phyloP scores from a whole-genome alignment of 306 rosid species.

The Castanospermum australe region DNA sequence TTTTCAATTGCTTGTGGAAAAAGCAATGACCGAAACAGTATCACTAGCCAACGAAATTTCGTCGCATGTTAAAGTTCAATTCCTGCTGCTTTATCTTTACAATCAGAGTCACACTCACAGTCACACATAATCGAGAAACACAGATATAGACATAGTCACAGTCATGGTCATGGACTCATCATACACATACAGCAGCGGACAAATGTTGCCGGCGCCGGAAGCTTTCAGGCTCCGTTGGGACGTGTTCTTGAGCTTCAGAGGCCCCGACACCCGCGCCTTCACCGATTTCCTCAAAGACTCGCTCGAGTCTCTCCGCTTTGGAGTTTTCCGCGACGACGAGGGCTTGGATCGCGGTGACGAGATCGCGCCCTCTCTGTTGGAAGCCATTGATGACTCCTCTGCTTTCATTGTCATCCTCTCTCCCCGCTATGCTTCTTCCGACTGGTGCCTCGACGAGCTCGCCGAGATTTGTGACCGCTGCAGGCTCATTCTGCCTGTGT shows the following conservation, averaged over 20 bases:
- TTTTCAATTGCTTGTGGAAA: no score
- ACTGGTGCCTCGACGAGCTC: constrained; percentile 48
- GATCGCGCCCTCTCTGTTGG: constrained; percentile 28
- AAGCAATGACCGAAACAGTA: no score
- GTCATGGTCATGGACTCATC: no score
- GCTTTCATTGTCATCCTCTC: constrained; percentile 41
- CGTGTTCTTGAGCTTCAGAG: constrained; percentile 47
- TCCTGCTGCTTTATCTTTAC: no score
- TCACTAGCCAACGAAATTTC: no score
- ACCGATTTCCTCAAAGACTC: constrained; percentile 20
- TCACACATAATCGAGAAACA: no score
- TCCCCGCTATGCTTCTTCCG: constrained; percentile 34
- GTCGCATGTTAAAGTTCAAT: no score
- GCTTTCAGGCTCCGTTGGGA: constrained; percentile 45
- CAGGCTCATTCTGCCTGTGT: constrained; percentile 43
- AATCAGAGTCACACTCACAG: no score
- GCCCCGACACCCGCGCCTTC: constrained; percentile 36
- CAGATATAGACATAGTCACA: no score
- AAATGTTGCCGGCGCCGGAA: neutral
- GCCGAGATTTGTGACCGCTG: constrained; percentile 35
- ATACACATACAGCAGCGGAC: no score
- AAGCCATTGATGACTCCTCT: constrained; percentile 52
- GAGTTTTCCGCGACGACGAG: constrained; percentile 42
- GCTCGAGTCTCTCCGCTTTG: constrained; percentile 19
- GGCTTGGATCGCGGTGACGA: constrained; percentile 40